These are phyloP conservation scores for Lipomyces lipofer DNA, from an alignment of 805 yeast species.

Conservation along the genomic window DNA sequence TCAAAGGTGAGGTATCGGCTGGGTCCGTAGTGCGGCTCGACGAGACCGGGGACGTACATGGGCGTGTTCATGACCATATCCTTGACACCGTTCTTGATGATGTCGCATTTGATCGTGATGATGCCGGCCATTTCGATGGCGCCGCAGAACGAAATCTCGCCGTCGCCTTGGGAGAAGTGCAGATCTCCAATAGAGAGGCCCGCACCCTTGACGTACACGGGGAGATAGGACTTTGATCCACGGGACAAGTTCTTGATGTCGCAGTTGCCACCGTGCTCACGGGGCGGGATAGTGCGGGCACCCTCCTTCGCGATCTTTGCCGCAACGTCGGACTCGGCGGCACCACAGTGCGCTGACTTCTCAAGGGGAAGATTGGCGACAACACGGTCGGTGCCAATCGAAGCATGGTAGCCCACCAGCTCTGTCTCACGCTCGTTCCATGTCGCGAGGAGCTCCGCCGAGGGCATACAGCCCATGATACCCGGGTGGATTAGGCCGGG, in stretches of 20 bases:
- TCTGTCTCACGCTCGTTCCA: constrained; percentile 50
- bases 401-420: constrained; percentile 37
- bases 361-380: constrained; percentile 48
- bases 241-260: constrained; percentile 53
- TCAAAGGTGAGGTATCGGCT: constrained; percentile 53
- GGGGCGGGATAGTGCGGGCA: constrained; percentile 55
- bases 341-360: constrained; percentile 46
- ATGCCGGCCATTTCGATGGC: constrained; percentile 56
- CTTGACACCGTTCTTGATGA: constrained; percentile 48
- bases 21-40: constrained; percentile 52
- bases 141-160: constrained; percentile 56
- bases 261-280: constrained; percentile 55
- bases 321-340: constrained; percentile 40
- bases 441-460: constrained; percentile 44
- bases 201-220: constrained; percentile 51
- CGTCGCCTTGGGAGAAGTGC: constrained; percentile 57
- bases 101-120: constrained; percentile 46
- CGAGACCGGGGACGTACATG: constrained; percentile 52
- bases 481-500: constrained; percentile 56
- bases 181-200: constrained; percentile 52
- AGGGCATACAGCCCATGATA: constrained; percentile 52
- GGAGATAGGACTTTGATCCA: constrained; percentile 52
- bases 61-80: constrained; percentile 48
- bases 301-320: constrained; percentile 45
- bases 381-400: constrained; percentile 35